phyloP scores from a whole-genome alignment of 2,329 filamentous ascomycete species.

The Nectriaceae sp. region DNA sequence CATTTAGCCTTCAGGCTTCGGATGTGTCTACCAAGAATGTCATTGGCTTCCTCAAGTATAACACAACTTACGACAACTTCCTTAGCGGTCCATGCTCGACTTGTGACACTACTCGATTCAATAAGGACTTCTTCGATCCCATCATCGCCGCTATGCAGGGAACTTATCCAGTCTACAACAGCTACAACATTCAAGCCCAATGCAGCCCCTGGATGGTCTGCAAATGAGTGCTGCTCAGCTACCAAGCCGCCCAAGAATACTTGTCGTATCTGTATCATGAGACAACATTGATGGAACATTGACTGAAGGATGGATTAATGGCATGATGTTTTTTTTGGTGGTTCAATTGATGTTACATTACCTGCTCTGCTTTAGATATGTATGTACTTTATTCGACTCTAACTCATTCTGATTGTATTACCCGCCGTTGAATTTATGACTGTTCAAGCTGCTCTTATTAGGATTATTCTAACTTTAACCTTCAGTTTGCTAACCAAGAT shows the following conservation, averaged over 20 bases:
- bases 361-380: conserved; percentile 21
- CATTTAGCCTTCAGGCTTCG: conserved; percentile 37
- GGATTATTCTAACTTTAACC: too few species aligned
- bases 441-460: too few species aligned
- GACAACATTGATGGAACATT: conserved; percentile 8
- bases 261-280: conserved; percentile 12
- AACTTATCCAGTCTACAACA: conserved; percentile 41
- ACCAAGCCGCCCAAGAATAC: neutral
- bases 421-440: too few species aligned
- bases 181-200: conserved; percentile 39
- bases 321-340: conserved; percentile 16
- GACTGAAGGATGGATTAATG: conserved; percentile 6
- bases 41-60: conserved; percentile 38
- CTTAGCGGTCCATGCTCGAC: conserved; percentile 37
- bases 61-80: conserved; percentile 41
- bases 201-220: conserved; percentile 43
- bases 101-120: conserved; percentile 38
- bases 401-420: neutral
- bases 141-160: conserved; percentile 40
- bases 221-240: too few species aligned
- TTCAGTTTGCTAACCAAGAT: too few species aligned
- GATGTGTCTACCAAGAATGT: conserved; percentile 35
- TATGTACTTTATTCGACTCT: conserved; percentile 14
- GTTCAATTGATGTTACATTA: conserved; percentile 14
- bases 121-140: conserved; percentile 38